Conservation (phyloP, 2,329 filamentous ascomycete genomes). For the Dothidotthia symphoricarpi region DNA sequence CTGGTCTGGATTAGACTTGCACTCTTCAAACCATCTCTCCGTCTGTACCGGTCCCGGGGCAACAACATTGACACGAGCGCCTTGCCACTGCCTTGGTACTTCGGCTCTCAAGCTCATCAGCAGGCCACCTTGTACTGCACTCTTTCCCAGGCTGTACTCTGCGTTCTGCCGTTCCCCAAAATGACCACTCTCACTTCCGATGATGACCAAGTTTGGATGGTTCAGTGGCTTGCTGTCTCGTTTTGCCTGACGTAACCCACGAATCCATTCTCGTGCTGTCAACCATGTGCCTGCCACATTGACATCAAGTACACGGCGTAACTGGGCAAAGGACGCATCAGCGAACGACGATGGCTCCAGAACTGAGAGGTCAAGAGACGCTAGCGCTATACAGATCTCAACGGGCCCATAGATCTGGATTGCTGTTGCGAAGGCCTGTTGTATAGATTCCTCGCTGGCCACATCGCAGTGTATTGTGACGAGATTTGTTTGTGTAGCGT, state of each 20-base stretch:
- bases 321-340: constrained; percentile 44
- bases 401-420: constrained; percentile 38
- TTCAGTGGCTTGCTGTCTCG: constrained; percentile 10
- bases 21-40: constrained; percentile 45
- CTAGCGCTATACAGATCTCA: constrained; percentile 46
- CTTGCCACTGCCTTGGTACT: constrained; percentile 38
- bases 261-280: constrained; percentile 46
- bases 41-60: constrained; percentile 51
- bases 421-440: constrained; percentile 38
- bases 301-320: constrained; percentile 44
- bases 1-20: constrained; percentile 40
- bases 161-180: constrained; percentile 47
- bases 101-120: constrained; percentile 46
- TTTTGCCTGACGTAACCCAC: constrained; percentile 34
- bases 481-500: constrained; percentile 3
- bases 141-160: constrained; percentile 49
- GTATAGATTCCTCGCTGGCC: constrained; percentile 33
- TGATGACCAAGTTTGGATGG: constrained; percentile 45
- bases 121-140: constrained; percentile 48
- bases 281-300: constrained; percentile 44
- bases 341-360: constrained; percentile 40
- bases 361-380: constrained; percentile 46
- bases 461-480: constrained; percentile 37
- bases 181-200: constrained; percentile 48
- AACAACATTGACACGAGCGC: constrained; percentile 48